Evolutionary conservation across 805 yeast species (phyloP).

Genomic region (Cyberlindnera galapagoensis): DNA sequence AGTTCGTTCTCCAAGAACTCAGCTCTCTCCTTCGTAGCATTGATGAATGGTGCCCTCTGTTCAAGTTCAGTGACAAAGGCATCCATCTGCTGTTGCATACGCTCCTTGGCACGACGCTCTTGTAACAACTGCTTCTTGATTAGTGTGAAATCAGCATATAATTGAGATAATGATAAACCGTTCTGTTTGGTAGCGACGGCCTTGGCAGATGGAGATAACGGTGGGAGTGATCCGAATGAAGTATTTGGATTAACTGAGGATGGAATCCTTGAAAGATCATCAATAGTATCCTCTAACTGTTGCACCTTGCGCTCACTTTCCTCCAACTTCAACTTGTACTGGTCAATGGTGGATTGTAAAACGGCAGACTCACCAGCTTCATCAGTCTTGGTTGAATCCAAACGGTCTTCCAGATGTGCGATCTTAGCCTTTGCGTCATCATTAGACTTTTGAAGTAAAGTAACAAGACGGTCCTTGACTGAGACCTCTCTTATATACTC

Average conservation of each 20-base stretch:
- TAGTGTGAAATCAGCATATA: constrained; percentile 57
- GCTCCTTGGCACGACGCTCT: constrained; percentile 66
- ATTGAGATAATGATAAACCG: constrained; percentile 58
- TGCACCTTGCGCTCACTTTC: constrained; percentile 36
- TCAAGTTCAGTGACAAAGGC: constrained; percentile 71
- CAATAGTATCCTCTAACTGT: constrained; percentile 39
- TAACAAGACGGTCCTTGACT: constrained; percentile 54
- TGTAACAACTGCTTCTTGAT: constrained; percentile 59
- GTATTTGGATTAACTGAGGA: constrained; percentile 13
- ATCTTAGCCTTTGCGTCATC: constrained; percentile 48
- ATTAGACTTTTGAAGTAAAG: constrained; percentile 47
- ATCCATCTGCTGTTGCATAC: constrained; percentile 65
- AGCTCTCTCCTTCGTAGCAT: constrained; percentile 57
- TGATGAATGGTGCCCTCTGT: constrained; percentile 67
- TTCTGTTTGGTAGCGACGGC: constrained; percentile 38
- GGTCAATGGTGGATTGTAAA: constrained; percentile 49
- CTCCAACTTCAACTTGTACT: constrained; percentile 44
- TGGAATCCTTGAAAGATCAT: constrained; percentile 31
- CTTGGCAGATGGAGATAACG: constrained; percentile 53
- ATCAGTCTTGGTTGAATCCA: constrained; percentile 15
- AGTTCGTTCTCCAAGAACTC: constrained; percentile 49
- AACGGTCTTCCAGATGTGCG: constrained; percentile 41
- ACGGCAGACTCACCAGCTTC: constrained; percentile 50
- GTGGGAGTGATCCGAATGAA: constrained; percentile 18
- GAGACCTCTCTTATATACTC: constrained; percentile 51